These are phyloP conservation scores for Bromus sterilis DNA, from an alignment of 176 grass and related monocot genomes.

Conservation along the genomic window DNA sequence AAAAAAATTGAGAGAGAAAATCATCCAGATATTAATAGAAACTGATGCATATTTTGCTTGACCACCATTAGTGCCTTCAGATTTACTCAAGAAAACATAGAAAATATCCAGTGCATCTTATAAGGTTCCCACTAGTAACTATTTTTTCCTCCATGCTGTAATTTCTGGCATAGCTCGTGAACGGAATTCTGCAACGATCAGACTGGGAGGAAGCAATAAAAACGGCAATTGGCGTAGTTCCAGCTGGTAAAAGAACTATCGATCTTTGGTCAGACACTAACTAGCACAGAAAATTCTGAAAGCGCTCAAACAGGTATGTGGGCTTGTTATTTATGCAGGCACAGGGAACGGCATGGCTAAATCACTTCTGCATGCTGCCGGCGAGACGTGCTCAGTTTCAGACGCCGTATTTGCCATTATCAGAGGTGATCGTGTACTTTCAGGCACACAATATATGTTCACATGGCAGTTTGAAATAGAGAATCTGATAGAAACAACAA, in stretches of 20 bases:
- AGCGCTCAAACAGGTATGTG: not conserved
- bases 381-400: conserved; percentile 39
- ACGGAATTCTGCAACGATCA: conserved; percentile 69
- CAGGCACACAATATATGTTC: not conserved
- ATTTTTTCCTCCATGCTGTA: not conserved
- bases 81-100: not conserved
- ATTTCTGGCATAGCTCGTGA: conserved; percentile 37
- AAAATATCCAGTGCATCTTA: not conserved
- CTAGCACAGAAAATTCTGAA: not conserved
- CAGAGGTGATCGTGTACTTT: conserved; percentile 38
- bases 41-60: not conserved
- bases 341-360: conserved; percentile 91
- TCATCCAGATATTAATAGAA: not conserved
- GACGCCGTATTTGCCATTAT: conserved; percentile 79
- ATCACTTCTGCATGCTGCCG: conserved; percentile 62
- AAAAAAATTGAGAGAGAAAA: not conserved
- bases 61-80: not conserved
- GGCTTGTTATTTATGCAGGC: conserved; percentile 34
- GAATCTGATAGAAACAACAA: not conserved
- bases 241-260: conserved; percentile 37
- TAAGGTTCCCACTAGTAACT: not conserved
- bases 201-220: conserved; percentile 69
- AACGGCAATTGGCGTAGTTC: conserved; percentile 66
- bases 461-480: not conserved
- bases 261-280: not conserved